Evolutionary conservation across 2,329 filamentous ascomycete genomes (phyloP), one percentile per base, ranked within the genome.

Genomic region (Tolypocladium paradoxum): DNA sequence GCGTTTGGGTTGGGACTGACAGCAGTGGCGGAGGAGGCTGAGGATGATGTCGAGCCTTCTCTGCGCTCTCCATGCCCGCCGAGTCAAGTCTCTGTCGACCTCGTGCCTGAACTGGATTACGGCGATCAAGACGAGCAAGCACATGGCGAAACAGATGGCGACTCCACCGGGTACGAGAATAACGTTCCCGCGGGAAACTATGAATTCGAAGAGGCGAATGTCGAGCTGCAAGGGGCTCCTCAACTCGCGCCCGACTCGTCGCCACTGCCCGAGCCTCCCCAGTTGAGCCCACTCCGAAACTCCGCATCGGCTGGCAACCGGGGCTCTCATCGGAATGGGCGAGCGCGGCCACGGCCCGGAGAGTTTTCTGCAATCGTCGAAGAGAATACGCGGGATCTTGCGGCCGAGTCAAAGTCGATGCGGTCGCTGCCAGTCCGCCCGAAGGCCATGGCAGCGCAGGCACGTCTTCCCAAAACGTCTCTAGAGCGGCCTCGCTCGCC

Each of bases 231-330:
- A 11, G 27, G 27, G 7, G 36, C 52, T 55, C 18, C 9, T 22
- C 60, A 59, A 8, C 54, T 57, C 16, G 68, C 65, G 3, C 56
- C 69, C 34, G 68, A 71, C 18, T 73, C 76, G 2, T 70, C 75
- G 2, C 73, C 77, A 2, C 64, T 78, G 2, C 75, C 76, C 0
- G 65, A 71, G 36, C 73, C 73, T 2, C 76, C 71, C 18, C 75
- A 73, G 48, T 58, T 77, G 48, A 77, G 72, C 48, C 79, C 81
- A 1, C 68, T 84, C 0, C 74, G 74, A 49, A 75, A 79, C 54
- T 77, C 74, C 2, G 68, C 69, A 12, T 72, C 76, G 1, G 76
- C 77, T 0, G 78, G 75, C 3, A 82, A 82, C 58, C 57, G 70
- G 57, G 65, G 71, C 35, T 55, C 65, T 48, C 56, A 67, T 12